Evolutionary conservation across 2,329 filamentous ascomycete genomes (phyloP), one percentile per base, ranked within the genome.

Genomic region (Septoria linicola): DNA sequence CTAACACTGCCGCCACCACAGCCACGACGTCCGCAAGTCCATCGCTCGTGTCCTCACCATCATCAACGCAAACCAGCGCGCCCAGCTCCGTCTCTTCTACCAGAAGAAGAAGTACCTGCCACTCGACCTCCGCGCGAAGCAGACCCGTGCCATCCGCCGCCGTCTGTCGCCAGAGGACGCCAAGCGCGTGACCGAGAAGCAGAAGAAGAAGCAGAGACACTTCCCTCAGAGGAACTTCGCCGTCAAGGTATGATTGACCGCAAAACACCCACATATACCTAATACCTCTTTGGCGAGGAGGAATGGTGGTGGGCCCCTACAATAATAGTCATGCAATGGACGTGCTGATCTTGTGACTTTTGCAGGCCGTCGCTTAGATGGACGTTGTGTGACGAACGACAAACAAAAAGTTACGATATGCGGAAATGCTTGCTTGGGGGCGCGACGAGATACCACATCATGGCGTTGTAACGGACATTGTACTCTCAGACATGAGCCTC

Each of bases 81-180:
- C 89, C 66, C 91, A 97, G 81, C 89, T 99, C 71, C 90, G 91
- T 70, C 83, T 97, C 66, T 97, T 97, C 88, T 99, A 99, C 86
- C 95, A 96, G 84, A 88, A 87, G 86, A 97, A 97, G 89, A 97
- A 96, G 84, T 96, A 96, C 84, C 80, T 90, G 63, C 93, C 93
- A 63, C 89, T 99, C 75, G 95, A 99, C 77, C 91, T 99, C 81
- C 89, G 93, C 78, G 78, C 90, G 74, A 97, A 97, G 88, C 85
- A 93, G 82, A 99, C 93, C 73, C 91, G 93, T 71, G 93, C 91
- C 73, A 95, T 97, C 80, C 90, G 93, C 73, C 89, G 95, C 81
- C 84, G 89, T 73, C 82, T 99, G 79, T 92, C 87, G 72, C 86
- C 89, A 76, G 83, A 95, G 82, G 92, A 99, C 79, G 85, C 87